These are phyloP conservation scores for Penicillium occitanis DNA, from an alignment of 2,329 filamentous ascomycete species.

Conservation along the genomic window DNA sequence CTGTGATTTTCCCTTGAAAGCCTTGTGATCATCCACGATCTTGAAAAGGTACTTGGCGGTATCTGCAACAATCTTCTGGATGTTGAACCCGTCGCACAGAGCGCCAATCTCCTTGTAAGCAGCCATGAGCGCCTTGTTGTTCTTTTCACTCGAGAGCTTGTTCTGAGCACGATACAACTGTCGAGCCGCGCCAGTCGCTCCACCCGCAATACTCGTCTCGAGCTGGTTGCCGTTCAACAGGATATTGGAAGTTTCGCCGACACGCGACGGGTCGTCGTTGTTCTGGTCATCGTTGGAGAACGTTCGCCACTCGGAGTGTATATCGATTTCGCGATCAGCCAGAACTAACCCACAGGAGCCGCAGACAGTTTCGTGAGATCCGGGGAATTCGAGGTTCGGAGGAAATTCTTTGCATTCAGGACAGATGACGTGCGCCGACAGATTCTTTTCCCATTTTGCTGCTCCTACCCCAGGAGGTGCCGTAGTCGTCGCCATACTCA, in stretches of 20 bases:
- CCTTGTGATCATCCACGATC: slow-evolving; percentile 84
- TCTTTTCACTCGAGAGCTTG: slow-evolving; percentile 76
- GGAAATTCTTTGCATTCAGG: slow-evolving; percentile 87
- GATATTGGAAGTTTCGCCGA: slow-evolving; percentile 88
- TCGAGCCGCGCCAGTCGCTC: slow-evolving; percentile 68
- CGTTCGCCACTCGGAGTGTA: slow-evolving; percentile 95
- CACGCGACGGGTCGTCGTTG: slow-evolving; percentile 95
- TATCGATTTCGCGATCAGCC: slow-evolving; percentile 88
- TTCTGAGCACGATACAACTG: slow-evolving; percentile 83
- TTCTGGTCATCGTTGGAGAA: slow-evolving; percentile 98
- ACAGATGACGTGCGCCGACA: slow-evolving; percentile 82
- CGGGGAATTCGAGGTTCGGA: slow-evolving; percentile 91
- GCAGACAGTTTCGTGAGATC: slow-evolving; percentile 90
- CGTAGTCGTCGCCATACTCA: slow-evolving; percentile 34
- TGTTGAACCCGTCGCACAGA: slow-evolving; percentile 80
- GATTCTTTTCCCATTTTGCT: slow-evolving; percentile 70
- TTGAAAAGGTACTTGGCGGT: slow-evolving; percentile 95
- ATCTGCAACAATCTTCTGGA: slow-evolving; percentile 78
- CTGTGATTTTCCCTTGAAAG: slow-evolving; percentile 92
- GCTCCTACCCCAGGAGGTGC: slow-evolving; percentile 42
- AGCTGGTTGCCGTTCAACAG: slow-evolving; percentile 88
- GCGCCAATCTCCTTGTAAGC: slow-evolving; percentile 87
- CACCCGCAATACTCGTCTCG: slow-evolving; percentile 82
- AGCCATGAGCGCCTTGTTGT: slow-evolving; percentile 74
- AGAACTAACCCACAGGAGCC: slow-evolving; percentile 88